A percentile compares a stretch with the other conserved stretches of the same genome.
phyloP scores from a whole-genome alignment of 768 basidiomycete species.

The Porpolomopsis calyptriformis region DNA sequence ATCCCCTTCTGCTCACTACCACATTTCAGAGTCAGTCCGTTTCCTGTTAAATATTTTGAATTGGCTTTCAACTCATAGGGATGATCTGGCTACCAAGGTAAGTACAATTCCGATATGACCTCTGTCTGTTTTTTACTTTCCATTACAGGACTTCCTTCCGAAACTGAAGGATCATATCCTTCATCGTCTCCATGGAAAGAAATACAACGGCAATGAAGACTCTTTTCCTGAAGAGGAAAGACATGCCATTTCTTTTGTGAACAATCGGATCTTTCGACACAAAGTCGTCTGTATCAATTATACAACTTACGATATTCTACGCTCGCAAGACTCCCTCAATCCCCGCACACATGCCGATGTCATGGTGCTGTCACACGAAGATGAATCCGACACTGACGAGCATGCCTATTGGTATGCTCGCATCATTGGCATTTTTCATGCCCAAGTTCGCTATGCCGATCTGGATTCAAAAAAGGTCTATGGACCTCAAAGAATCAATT shows the following conservation, averaged over 20 bases:
- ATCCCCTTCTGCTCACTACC: slow-evolving; percentile 5
- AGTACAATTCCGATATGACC: neutral
- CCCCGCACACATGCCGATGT: slow-evolving; percentile 10
- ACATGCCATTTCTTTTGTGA: slow-evolving; percentile 11
- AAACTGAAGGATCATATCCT: slow-evolving; percentile 22
- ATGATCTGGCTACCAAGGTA: slow-evolving; percentile 14
- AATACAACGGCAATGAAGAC: slow-evolving; percentile 12
- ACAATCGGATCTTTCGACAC: slow-evolving; percentile 21
- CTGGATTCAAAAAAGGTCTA: neutral
- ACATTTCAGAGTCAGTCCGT: slow-evolving; percentile 13
- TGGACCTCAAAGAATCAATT: slow-evolving; percentile 20
- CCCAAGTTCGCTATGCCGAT: slow-evolving; percentile 13
- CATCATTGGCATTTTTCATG: slow-evolving; percentile 22
- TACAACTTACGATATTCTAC: slow-evolving; percentile 21
- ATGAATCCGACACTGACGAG: slow-evolving; percentile 4
- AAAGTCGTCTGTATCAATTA: slow-evolving; percentile 20
- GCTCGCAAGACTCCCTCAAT: slow-evolving; percentile 28
- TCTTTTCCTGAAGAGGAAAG: slow-evolving; percentile 11
- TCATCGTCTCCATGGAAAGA: slow-evolving; percentile 12
- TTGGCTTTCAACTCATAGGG: slow-evolving; percentile 1
- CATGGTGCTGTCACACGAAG: slow-evolving; percentile 8
- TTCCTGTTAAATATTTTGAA: slow-evolving; percentile 19
- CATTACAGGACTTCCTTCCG: slow-evolving; percentile 17
- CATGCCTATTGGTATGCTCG: slow-evolving; percentile 15
- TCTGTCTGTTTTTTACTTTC: slow-evolving; percentile 8